Conservation (phyloP, 305 asterid species). For the Petunia hybrid region DNA sequence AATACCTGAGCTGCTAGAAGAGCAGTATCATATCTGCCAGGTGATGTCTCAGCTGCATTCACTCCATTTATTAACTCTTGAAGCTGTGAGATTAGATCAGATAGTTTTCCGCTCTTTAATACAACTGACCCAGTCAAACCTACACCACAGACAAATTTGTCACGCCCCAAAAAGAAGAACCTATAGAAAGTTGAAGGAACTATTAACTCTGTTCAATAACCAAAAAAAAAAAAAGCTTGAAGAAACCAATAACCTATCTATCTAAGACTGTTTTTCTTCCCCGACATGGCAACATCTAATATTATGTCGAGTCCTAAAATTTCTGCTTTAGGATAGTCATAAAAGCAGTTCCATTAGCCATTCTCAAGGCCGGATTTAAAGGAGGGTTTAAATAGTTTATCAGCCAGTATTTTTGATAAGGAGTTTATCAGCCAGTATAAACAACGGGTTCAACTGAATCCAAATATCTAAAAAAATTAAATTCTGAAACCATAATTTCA, state of each 20-base stretch:
- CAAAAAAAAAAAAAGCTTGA: constrained; percentile 27
- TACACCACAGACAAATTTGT: constrained; percentile 39
- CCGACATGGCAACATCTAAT: not conserved
- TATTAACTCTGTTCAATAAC: constrained; percentile 22
- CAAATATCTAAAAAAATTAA: too few species aligned
- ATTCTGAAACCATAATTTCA: too few species aligned
- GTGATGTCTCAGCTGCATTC: constrained; percentile 78
- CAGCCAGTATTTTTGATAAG: too few species aligned
- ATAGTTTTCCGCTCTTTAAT: constrained; percentile 74
- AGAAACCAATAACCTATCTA: not conserved
- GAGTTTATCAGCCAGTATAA: too few species aligned
- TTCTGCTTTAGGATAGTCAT: not conserved
- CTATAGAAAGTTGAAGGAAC: constrained; percentile 14
- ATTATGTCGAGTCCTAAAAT: not conserved
- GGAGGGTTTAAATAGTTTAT: too few species aligned
- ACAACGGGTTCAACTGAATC: too few species aligned
- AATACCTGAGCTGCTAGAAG: constrained; percentile 77
- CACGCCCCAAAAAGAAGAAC: constrained; percentile 9
- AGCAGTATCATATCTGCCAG: constrained; percentile 79
- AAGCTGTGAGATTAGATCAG: constrained; percentile 73
- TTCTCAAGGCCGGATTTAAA: not conserved
- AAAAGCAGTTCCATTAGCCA: not conserved
- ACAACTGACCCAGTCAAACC: constrained; percentile 82
- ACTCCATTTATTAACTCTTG: constrained; percentile 68
- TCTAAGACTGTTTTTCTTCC: constrained; percentile 14